Evolutionary conservation across 2,329 filamentous ascomycete species (phyloP).

Genomic region (Canariomyces notabilis): DNA sequence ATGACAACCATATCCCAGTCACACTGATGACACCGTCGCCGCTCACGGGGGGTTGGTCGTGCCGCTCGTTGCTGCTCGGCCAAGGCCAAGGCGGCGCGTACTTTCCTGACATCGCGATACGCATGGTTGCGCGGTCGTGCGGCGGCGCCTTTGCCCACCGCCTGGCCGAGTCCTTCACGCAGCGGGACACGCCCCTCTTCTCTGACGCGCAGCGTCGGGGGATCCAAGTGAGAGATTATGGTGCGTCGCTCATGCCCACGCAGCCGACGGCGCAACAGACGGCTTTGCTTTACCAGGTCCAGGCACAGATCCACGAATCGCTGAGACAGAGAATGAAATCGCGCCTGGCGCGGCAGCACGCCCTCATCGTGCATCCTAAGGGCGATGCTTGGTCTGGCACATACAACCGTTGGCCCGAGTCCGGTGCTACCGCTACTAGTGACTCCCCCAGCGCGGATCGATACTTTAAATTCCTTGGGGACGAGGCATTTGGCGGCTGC

Average conservation of each 20-base stretch:
- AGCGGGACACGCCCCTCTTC: conserved; percentile 13
- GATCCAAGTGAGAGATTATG: conserved; percentile 11
- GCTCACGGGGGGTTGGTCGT: conserved; percentile 24
- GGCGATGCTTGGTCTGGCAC: conserved; percentile 9
- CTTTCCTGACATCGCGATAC: conserved; percentile 1
- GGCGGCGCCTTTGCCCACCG: conserved; percentile 21
- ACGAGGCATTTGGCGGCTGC: conserved; percentile 20
- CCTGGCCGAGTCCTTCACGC: conserved; percentile 14
- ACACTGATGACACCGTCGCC: conserved; percentile 20
- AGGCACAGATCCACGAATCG: conserved; percentile 18
- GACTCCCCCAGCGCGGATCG: conserved; percentile 2
- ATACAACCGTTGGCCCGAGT: conserved; percentile 4
- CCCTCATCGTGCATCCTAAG: conserved; percentile 5
- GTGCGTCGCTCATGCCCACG: conserved; percentile 21
- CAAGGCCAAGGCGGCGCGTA: not conserved
- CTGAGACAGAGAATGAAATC: conserved; percentile 17
- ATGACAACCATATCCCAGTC: conserved; percentile 9
- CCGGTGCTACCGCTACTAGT: conserved; percentile 12
- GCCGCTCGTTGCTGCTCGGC: conserved; percentile 16
- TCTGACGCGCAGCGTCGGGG: conserved; percentile 9
- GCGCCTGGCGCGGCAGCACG: conserved; percentile 10
- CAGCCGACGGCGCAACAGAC: conserved; percentile 13
- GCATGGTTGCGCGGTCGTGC: conserved; percentile 16
- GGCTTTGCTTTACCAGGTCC: conserved; percentile 14
- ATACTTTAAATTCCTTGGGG: conserved; percentile 19